Base-by-base conservation (phyloP, 2,329 filamentous ascomycete species). In the Sordariomycetes sp. region DNA sequence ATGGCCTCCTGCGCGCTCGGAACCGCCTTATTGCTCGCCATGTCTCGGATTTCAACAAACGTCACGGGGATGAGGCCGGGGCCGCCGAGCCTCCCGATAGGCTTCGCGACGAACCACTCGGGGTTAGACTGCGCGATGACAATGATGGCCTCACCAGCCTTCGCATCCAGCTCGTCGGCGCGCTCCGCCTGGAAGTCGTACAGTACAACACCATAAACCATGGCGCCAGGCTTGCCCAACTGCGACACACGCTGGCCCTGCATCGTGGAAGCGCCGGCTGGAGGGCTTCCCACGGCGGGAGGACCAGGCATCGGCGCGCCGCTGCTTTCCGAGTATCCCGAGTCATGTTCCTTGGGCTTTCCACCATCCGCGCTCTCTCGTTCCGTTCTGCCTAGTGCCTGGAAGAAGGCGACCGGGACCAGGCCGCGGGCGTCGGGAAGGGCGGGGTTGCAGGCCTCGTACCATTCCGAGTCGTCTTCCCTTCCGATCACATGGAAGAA, bases 31-130 rank as follows among this genome's bases (percentile, higher is more conserved):
- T 92, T 90, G 1, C 89, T 90, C 5, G 84, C 82, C 87, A 96
- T 96, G 69, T 97, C 94, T 68, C 90, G 81, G 64, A 99, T 92
- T 72, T 99, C 90, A 63, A 99, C 89, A 69, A 96, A 97, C 0
- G 91, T 95, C 35, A 97, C 92, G 1, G 94, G 94, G 62, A 99
- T 97, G 64, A 99, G 74, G 48, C 94, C 94, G 1, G 94, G 94
- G 1, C 94, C 94, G 51, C 94, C 94, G n/a, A 99, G 78, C 62
- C 94, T 81, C 61, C 91, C 92, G 68, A 99, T 99, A n/a, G 94
- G 94, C 72, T 99, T 99, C 55, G 94, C 94, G 60, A 99, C 92
- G 67, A 97, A 97, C 94, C 94, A 99, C 71, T 99, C 94, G 5
- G 92, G 90, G 66, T 97, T 97, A 7, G 92, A 97, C 70, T 97